phyloP scores from a whole-genome alignment of 345 rosid genomes.

The Cardamine occulta region DNA sequence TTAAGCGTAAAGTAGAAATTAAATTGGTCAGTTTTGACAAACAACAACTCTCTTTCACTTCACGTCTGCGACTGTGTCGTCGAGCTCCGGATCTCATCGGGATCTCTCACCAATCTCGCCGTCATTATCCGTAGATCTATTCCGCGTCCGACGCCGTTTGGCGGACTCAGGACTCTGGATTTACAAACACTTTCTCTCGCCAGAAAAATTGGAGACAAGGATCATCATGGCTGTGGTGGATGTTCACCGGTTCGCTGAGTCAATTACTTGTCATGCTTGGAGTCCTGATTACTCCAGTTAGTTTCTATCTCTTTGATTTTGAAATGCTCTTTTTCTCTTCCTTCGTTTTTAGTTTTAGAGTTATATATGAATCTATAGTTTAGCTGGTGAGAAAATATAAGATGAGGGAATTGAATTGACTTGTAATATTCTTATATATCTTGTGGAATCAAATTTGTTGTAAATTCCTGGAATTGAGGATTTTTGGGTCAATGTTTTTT shows the following conservation, averaged over 20 bases:
- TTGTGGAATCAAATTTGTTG: too few relatives aligned
- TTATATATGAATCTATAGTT: neutral
- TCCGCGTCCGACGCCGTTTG: neutral
- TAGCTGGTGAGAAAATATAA: neutral
- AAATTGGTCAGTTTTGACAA: conserved; percentile 26
- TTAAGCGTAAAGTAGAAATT: neutral
- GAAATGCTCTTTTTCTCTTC: neutral
- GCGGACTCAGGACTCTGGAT: neutral
- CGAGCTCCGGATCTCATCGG: conserved; percentile 41
- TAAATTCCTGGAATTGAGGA: neutral
- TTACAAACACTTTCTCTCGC: conserved; percentile 10
- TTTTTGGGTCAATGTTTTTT: neutral
- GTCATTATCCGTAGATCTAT: conserved; percentile 12
- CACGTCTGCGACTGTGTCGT: conserved; percentile 38
- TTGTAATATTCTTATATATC: neutral
- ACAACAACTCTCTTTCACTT: conserved; percentile 27
- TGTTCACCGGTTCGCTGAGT: conserved; percentile 83
- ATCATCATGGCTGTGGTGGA: conserved; percentile 65
- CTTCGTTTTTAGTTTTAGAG: neutral
- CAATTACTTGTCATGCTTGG: conserved; percentile 97
- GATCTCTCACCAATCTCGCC: conserved; percentile 22
- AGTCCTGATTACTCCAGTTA: conserved; percentile 89
- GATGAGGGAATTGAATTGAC: neutral
- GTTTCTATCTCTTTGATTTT: neutral
- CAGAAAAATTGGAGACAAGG: neutral